Evolutionary conservation across 1,139 yeast genomes (phyloP).

Genomic region (Meyerozyma guilliermondii): DNA sequence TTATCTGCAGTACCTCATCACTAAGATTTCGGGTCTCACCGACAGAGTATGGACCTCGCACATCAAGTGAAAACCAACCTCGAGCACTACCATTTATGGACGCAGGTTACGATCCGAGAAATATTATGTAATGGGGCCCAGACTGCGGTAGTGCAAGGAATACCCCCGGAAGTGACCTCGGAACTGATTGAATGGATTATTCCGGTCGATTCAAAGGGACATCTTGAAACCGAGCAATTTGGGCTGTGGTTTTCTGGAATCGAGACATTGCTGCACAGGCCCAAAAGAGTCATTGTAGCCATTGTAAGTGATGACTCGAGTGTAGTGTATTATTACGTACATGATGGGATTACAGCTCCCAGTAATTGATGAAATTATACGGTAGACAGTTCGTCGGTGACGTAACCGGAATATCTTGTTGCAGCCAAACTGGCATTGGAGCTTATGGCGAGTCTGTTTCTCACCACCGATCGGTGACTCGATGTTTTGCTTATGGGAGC

Average conservation of each 20-base stretch:
- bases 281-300: background rate
- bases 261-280: background rate
- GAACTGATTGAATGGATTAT: background rate
- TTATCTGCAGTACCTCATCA: background rate
- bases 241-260: background rate
- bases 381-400: background rate
- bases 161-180: background rate
- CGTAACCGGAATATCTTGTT: background rate
- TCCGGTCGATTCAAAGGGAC: background rate
- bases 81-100: constrained; percentile 1
- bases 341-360: background rate
- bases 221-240: background rate
- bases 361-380: background rate
- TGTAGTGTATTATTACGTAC: background rate
- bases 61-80: background rate
- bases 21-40: background rate
- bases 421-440: background rate
- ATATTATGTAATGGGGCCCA: background rate
- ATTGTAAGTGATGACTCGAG: background rate
- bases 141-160: background rate
- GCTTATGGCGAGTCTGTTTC: constrained; percentile 1
- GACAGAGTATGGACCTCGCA: background rate
- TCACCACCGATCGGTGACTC: constrained; percentile 1
- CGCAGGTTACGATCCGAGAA: background rate
- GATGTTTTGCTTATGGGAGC: background rate